Conservation (phyloP, 108 stramenopile species). For the Nannochloropsis salina region DNA sequence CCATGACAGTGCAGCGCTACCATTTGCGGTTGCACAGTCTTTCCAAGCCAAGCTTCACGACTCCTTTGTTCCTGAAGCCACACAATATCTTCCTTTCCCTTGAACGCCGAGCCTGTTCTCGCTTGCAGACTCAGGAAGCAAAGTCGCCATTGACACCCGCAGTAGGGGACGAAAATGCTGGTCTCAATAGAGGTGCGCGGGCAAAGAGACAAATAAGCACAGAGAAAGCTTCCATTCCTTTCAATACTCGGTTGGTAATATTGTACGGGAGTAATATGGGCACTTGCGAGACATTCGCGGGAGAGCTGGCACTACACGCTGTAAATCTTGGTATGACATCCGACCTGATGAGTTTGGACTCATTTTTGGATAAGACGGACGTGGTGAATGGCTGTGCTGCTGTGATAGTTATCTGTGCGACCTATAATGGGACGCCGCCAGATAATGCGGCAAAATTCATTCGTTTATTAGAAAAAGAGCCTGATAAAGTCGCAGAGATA, state of each 20-base stretch:
- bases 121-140: neutral
- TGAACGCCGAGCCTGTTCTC: neutral
- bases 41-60: neutral
- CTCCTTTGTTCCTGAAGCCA: conserved; percentile 2
- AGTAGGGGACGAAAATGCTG: neutral
- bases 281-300: conserved; percentile 14
- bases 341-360: neutral
- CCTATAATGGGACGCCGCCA: neutral
- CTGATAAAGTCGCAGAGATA: neutral
- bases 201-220: neutral
- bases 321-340: neutral
- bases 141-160: neutral
- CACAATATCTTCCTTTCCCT: conserved; percentile 12
- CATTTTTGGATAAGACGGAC: neutral
- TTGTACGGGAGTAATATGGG: conserved; percentile 13
- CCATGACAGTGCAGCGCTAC: neutral
- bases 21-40: conserved; percentile 5
- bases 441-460: neutral
- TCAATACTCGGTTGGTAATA: neutral
- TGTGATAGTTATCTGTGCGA: neutral
- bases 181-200: neutral
- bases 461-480: neutral
- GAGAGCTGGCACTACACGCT: neutral
- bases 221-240: neutral
- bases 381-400: neutral